Percentiles rank a stretch among this genome's conserved stretches.
Evolutionary conservation across 2,329 filamentous ascomycete genomes (phyloP).

Genomic region (Bipolaris zeicola): DNA sequence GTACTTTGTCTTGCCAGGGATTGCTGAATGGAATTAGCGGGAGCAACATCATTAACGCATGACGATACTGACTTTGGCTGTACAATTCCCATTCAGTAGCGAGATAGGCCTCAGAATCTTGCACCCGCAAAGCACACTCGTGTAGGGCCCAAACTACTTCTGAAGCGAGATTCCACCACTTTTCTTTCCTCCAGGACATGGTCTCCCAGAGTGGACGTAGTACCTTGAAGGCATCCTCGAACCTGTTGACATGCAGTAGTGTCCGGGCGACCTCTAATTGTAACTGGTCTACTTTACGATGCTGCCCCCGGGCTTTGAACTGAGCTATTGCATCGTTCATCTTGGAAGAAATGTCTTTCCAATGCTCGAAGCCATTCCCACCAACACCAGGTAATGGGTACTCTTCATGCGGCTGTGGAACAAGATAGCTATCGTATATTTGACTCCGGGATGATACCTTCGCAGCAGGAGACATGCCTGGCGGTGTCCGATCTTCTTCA

Average conservation of each 20-base stretch:
- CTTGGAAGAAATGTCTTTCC: conserved; percentile 55
- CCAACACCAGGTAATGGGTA: conserved; percentile 50
- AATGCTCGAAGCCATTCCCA: conserved; percentile 57
- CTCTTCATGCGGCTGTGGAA: conserved; percentile 63
- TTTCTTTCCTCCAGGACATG: conserved; percentile 63
- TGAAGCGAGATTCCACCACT: conserved; percentile 64
- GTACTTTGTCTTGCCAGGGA: conserved; percentile 41
- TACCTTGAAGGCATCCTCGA: conserved; percentile 57
- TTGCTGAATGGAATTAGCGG: conserved; percentile 32
- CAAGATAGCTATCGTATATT: conserved; percentile 66
- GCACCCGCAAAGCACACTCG: conserved; percentile 56
- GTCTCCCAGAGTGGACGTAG: conserved; percentile 61
- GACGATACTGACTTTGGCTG: conserved; percentile 33
- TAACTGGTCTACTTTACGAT: conserved; percentile 60
- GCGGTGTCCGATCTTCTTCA: conserved; percentile 62
- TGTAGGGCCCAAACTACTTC: conserved; percentile 61
- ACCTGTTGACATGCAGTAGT: conserved; percentile 56
- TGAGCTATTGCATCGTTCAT: conserved; percentile 56
- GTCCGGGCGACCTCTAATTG: conserved; percentile 62
- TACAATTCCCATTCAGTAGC: conserved; percentile 64
- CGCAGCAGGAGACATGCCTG: conserved; percentile 61
- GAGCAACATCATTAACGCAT: too few species aligned
- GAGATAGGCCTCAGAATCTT: conserved; percentile 56
- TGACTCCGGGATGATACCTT: conserved; percentile 59
- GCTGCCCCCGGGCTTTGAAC: conserved; percentile 60